Evolutionary conservation across 2,329 filamentous ascomycete genomes (phyloP).

Genomic region (Colletotrichum somersetense): DNA sequence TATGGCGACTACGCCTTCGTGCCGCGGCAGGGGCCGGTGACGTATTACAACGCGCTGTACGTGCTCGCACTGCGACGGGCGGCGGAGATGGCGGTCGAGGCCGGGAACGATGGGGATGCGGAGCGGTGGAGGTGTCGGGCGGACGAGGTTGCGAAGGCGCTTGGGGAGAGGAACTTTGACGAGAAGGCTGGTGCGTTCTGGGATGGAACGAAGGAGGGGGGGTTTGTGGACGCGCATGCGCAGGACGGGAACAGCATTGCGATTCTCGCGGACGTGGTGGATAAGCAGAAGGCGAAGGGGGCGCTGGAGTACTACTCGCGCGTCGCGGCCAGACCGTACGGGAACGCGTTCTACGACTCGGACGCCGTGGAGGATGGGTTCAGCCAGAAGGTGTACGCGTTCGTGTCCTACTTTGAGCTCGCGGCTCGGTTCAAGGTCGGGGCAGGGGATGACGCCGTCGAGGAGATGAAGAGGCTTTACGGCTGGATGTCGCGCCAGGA

Average conservation of each 20-base stretch:
- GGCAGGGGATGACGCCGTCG: slow-evolving; percentile 53
- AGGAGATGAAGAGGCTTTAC: slow-evolving; percentile 61
- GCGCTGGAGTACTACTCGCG: slow-evolving; percentile 56
- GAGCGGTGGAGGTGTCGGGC: slow-evolving; percentile 56
- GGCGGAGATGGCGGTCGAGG: slow-evolving; percentile 55
- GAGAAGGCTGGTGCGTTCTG: slow-evolving; percentile 57
- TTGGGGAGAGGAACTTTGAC: slow-evolving; percentile 58
- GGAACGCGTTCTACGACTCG: slow-evolving; percentile 66
- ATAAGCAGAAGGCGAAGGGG: slow-evolving; percentile 49
- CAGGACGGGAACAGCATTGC: slow-evolving; percentile 66
- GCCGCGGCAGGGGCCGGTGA: slow-evolving; percentile 59
- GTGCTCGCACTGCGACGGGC: slow-evolving; percentile 60
- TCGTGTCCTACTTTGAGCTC: slow-evolving; percentile 66
- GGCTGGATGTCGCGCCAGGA: slow-evolving; percentile 64
- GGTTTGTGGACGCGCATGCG: slow-evolving; percentile 55
- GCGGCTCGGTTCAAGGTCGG: slow-evolving; percentile 58
- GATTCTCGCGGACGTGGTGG: slow-evolving; percentile 54
- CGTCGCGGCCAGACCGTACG: slow-evolving; percentile 55
- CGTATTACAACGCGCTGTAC: slow-evolving; percentile 67
- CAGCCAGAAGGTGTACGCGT: slow-evolving; percentile 62
- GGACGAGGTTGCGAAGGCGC: slow-evolving; percentile 49
- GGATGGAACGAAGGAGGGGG: slow-evolving; percentile 52
- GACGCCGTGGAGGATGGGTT: slow-evolving; percentile 54
- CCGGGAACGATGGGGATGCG: slow-evolving; percentile 51
- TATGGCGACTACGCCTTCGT: slow-evolving; percentile 68